Evolutionary conservation across 192 early-diverging fungal species (phyloP), one percentile per base, ranked within the genome.

Genomic region (Chytriomyces sp.): DNA sequence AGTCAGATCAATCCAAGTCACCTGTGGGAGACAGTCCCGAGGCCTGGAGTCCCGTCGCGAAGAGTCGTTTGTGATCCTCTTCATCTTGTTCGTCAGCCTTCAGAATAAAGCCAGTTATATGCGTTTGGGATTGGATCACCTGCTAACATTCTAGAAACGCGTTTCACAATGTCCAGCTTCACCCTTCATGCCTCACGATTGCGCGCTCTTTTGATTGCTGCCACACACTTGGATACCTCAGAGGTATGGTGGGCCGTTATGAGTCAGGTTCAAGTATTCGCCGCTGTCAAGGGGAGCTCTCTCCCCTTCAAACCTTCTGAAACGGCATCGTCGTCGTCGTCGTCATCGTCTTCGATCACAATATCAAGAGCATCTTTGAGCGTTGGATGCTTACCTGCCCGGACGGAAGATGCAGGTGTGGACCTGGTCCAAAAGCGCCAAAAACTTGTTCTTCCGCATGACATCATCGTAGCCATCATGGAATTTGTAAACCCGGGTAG

Each of bases 391-490:
- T 14, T 22, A 3, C 44, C 44, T 14, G 22, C 44, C 14, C 44
- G 22, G 44, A 22, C 22, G 14, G 22, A 14, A 17, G 12, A 58
- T 58, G 14, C 56, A 17, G 22, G n/a, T n/a, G n/a, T n/a, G n/a
- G n/a, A n/a, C n/a, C 22, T 26, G 1, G 2, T 32, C 56, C 14
- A 25, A 58, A 58, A 17, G 12, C 56, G 5, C 22, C 22, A 14
- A n/a, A 49, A 49, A 14, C 31, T 58, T 30, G 19, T 55, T 26
- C 37, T 68, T 7, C 65, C 65, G 25, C 49, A 68, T 28, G 65
- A 68, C 22, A 37, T 68, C 52, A 68, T 68, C 34, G 36, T 25
- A 17, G 65, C 65, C 12, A 68, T 68, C 28, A 34, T 56, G 10
- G 30, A 56, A 37, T 26, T 33, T 10, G 44, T 68, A n/a, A 14